Evolutionary conservation across 2,329 filamentous ascomycete species (phyloP).

Genomic region (Diaporthe ampelina): DNA sequence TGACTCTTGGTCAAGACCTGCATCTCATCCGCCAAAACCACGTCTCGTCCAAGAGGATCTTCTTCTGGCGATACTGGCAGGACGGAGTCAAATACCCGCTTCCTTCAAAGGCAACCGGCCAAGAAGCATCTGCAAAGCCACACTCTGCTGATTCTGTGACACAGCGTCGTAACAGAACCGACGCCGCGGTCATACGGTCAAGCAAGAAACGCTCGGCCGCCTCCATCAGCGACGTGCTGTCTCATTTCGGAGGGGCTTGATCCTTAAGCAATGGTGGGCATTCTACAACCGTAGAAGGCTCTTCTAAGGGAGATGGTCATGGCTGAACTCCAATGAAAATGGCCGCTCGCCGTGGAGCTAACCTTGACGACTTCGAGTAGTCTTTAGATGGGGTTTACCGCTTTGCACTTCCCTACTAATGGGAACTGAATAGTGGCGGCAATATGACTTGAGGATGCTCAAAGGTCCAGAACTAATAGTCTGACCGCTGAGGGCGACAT

Average conservation of each 20-base stretch:
- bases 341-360: background rate
- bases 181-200: background rate
- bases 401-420: background rate
- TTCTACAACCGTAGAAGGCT: background rate
- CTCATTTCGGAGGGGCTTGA: background rate
- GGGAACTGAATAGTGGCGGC: background rate
- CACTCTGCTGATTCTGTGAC: too few relatives aligned
- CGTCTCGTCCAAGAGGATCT: background rate
- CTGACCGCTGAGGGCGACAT: background rate
- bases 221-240: slow-evolving; percentile 19
- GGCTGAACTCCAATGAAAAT: background rate
- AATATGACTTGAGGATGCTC: background rate
- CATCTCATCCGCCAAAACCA: background rate
- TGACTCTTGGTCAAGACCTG: slow-evolving; percentile 27
- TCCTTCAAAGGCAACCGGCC: background rate
- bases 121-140: background rate
- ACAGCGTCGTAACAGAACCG: background rate
- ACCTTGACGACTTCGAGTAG: background rate
- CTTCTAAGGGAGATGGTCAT: background rate
- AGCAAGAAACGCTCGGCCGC: slow-evolving; percentile 10
- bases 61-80: slow-evolving; percentile 37
- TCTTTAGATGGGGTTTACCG: background rate
- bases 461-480: background rate
- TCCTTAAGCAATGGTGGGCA: background rate
- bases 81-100: background rate